Conservation (phyloP, 345 rosid genomes). For the Citrus hindsii region DNA sequence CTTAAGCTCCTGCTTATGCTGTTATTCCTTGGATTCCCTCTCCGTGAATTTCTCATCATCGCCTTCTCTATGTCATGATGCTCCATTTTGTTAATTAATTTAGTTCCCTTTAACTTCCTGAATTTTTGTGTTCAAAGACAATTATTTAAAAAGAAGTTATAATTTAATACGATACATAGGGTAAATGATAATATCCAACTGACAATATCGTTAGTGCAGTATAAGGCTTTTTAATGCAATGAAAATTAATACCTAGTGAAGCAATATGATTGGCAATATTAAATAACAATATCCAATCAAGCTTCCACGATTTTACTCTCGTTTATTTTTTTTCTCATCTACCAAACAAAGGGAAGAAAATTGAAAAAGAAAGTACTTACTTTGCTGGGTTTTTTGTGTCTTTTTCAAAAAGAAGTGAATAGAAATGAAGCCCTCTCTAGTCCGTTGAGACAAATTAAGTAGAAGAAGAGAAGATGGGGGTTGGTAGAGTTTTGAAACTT, state of each 20-base stretch:
- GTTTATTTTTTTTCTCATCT: neutral
- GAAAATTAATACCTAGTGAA: neutral
- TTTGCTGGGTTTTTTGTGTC: neutral
- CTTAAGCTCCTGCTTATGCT: constrained; percentile 61
- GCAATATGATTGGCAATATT: neutral
- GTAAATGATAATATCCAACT: too few species aligned
- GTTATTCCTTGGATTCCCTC: neutral
- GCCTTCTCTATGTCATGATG: constrained; percentile 21
- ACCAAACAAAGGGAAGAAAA: neutral
- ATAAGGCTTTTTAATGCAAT: too few species aligned
- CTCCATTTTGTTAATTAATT: constrained; percentile 23
- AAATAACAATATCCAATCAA: neutral
- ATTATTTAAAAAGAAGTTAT: too few species aligned
- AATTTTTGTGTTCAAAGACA: too few species aligned
- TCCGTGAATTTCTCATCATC: constrained; percentile 23
- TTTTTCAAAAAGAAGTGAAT: neutral
- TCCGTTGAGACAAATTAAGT: neutral
- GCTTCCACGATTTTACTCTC: neutral
- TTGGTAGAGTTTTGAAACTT: neutral
- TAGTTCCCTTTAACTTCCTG: neutral
- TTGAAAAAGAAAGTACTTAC: neutral
- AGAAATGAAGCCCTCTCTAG: neutral
- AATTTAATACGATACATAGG: too few species aligned
- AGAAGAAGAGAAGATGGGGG: neutral
- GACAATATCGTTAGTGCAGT: too few species aligned